Evolutionary conservation across 192 early-diverging fungal species (phyloP), one percentile per base, ranked within the genome.

Genomic region (Backusella tuberculispora): DNA sequence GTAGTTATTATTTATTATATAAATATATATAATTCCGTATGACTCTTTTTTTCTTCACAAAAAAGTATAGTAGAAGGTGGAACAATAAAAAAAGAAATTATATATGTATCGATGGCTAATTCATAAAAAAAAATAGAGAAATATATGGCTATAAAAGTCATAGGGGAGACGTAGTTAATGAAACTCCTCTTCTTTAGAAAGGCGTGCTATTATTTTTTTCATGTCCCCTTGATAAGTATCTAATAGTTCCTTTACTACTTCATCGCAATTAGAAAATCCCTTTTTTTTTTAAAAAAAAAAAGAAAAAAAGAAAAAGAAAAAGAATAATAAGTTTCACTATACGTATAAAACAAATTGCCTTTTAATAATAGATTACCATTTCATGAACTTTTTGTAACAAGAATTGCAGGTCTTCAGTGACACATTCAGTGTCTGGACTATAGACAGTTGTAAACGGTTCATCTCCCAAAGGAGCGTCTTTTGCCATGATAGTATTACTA

Each of bases 151-250:
- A 21, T 2, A 12, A 24, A 12, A 56, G 53, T 24, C n/a, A 50
- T 17, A 19, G n/a, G 8, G 10, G 19, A 56, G 0, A 56, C 19
- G 53, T 5, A 24, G 9, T 26, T 56, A 24, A 21, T 13, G 21
- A 21, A 56, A 56, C 24, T 10, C n/a, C 10, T 56, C 50, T 21
- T 56, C 50, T 56, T 56, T 19, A 56, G 50, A 56, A 21, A 56
- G 50, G 7, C 50, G 50, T 19, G 50, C 24, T 56, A 56, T 56
- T 56, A 56, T 56, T 19, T 21, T 56, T 9, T 56, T 56, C 50
- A 56, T 56, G 24, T 56, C 50, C 9, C 50, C 50, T 56, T 56
- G 50, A 56, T 56, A 56, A 56, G 21, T 56, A 56, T 56, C 50
- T 19, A 56, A 9, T 24, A 56, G 19, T 24, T 56, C 50, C 19